Evolutionary conservation across 164 flowering plant genomes (phyloP), one percentile per base, ranked within the genome.

Genomic region (Tinospora cordifolia): DNA sequence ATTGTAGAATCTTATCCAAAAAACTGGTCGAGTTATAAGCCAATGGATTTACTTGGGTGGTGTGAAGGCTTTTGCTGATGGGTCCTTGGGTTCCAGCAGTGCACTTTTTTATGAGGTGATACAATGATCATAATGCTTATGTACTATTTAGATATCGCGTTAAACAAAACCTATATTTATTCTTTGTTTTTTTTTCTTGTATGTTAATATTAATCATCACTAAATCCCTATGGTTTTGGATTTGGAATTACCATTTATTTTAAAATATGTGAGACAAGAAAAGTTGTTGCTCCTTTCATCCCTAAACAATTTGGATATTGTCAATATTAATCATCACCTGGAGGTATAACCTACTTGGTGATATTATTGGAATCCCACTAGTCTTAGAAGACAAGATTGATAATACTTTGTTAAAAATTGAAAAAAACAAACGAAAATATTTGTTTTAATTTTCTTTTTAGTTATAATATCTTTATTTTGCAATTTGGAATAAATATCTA

Each of bases 81-180:
- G 99, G 36, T 94, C 99, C 17, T 75, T 94, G 77, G 99, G 99
- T 65, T 94, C 99, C 62, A 87, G 79, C 65, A 92, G 97, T 83
- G 97, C 99, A 64, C 87, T 92, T 9, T 82, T 94, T 63, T 59
- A 88, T 81, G 90, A 94, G 97, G 99, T 94, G 66, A 82, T 46
- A 22, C 65, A 44, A 49, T 30, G 21, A 36, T 27, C 49, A 46
- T 11, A 54, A 57, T 67, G 22, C 60, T 67, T 17, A 38, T n/a
- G 30, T 59, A 59, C 40, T 59, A 64, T 64, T 49, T 36, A 46
- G 54, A 71, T 46, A 14, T 44, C 38, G 25, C 14, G 26, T 21
- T 68, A 44, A 15, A 12, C 2, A 19, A 69, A 70, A 22, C 44
- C 11, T 46, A 13, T 17, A 21, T 24, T 49, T 41, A 1, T 17